These are phyloP conservation scores for Pseudocercospora crystallina DNA, from an alignment of 2,329 filamentous ascomycete species.

Conservation along the genomic window DNA sequence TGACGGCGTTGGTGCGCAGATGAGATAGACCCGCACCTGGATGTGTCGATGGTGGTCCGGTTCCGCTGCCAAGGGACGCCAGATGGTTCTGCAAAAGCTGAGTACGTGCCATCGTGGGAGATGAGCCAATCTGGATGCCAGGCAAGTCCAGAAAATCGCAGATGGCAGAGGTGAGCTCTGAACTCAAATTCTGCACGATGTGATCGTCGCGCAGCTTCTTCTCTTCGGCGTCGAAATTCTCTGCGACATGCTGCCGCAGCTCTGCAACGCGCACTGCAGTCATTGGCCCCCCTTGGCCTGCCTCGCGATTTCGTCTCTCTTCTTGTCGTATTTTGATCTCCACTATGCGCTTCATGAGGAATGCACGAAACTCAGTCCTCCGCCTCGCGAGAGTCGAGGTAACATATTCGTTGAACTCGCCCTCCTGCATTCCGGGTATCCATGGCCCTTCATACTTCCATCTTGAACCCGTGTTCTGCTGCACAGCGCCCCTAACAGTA, in stretches of 20 bases:
- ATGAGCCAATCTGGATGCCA: constrained; percentile 12
- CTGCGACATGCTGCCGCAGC: constrained; percentile 25
- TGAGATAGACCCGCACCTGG: constrained; percentile 66
- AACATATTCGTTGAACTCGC: constrained; percentile 56
- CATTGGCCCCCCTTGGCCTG: constrained; percentile 16
- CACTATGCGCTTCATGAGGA: constrained; percentile 28
- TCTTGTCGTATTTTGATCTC: constrained; percentile 24
- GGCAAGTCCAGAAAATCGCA: constrained; percentile 56
- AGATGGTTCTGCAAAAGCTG: constrained; percentile 24
- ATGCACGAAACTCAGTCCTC: constrained; percentile 32
- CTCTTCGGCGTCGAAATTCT: constrained; percentile 29
- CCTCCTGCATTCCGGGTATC: constrained; percentile 55
- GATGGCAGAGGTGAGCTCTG: constrained; percentile 54
- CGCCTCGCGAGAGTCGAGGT: constrained; percentile 38
- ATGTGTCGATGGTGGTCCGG: constrained; percentile 61
- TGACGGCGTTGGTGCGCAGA: constrained; percentile 53
- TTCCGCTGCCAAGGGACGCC: constrained; percentile 9
- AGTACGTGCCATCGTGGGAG: constrained; percentile 6
- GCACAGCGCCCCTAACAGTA: neutral
- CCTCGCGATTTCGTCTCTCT: constrained; percentile 17
- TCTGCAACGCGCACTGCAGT: constrained; percentile 13
- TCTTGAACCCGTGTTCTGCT: constrained; percentile 35
- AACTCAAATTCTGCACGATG: constrained; percentile 47
- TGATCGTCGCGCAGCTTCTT: constrained; percentile 48
- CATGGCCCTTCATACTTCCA: constrained; percentile 62